Evolutionary conservation across 2,329 filamentous ascomycete genomes (phyloP).

Genomic region (Fusarium marasasianum): DNA sequence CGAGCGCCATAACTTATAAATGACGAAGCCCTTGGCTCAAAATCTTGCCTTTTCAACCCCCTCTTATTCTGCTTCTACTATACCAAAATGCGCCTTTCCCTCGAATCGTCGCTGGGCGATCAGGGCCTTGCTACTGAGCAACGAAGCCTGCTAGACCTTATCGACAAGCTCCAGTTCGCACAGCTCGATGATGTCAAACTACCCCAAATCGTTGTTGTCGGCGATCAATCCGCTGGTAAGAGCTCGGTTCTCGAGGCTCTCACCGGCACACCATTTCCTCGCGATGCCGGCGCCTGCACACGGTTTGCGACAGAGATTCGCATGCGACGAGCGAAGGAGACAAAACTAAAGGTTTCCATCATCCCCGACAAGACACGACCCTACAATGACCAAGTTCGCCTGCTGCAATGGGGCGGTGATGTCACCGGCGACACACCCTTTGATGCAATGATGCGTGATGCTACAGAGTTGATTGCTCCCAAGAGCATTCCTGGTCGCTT

Average conservation of each 20-base stretch:
- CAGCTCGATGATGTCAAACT: constrained; percentile 63
- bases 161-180: constrained; percentile 64
- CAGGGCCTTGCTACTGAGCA: constrained; percentile 64
- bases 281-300: constrained; percentile 68
- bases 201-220: constrained; percentile 71
- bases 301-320: constrained; percentile 69
- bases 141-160: constrained; percentile 64
- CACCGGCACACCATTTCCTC: constrained; percentile 68
- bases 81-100: constrained; percentile 51
- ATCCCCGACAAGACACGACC: constrained; percentile 62
- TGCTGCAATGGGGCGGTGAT: constrained; percentile 59
- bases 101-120: constrained; percentile 60
- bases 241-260: constrained; percentile 72
- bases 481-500: constrained; percentile 61
- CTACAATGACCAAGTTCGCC: constrained; percentile 56
- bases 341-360: constrained; percentile 60
- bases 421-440: constrained; percentile 58
- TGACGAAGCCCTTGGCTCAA: constrained; percentile 26
- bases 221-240: constrained; percentile 72
- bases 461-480: constrained; percentile 61
- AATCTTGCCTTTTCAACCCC: neutral
- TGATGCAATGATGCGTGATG: constrained; percentile 60
- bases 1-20: constrained; percentile 34
- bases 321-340: constrained; percentile 58
- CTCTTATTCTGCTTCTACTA: constrained; percentile 36